A percentile compares a stretch with the other conserved stretches of the same genome.
These are phyloP conservation scores for Kingdonia uniflora DNA, from an alignment of 164 flowering plant genomes.

Conservation along the genomic window DNA sequence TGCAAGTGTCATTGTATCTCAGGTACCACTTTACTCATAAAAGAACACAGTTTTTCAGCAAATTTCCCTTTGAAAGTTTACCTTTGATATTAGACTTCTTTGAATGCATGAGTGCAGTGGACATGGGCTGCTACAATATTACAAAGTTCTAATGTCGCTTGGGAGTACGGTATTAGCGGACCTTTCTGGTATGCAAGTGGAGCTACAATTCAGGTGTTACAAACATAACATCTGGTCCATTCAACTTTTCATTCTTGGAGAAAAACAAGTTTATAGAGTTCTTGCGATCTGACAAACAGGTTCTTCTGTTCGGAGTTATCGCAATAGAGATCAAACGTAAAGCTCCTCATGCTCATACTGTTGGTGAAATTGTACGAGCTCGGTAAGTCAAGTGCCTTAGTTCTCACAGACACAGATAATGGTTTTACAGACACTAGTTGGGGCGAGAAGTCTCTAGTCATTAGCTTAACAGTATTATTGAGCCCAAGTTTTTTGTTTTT, in stretches of 20 bases:
- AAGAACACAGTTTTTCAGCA: too few species aligned
- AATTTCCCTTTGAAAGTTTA: too few species aligned
- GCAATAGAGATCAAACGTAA: conserved; percentile 97
- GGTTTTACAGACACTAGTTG: too few species aligned
- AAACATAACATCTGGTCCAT: neutral
- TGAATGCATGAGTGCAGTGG: conserved; percentile 52
- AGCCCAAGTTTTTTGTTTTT: neutral
- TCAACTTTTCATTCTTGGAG: neutral
- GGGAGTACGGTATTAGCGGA: conserved; percentile 94
- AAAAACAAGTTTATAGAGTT: neutral
- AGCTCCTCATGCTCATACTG: conserved; percentile 94
- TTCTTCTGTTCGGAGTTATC: conserved; percentile 86
- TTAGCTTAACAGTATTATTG: too few species aligned
- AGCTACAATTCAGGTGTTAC: conserved; percentile 75
- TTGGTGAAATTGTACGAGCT: conserved; percentile 89
- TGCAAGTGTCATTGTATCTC: conserved; percentile 93
- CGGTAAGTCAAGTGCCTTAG: conserved; percentile 30
- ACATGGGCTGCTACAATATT: conserved; percentile 98
- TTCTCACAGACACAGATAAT: too few species aligned
- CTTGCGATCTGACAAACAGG: conserved; percentile 25
- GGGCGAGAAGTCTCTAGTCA: too few species aligned
- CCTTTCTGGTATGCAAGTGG: conserved; percentile 99
- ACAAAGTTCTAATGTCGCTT: conserved; percentile 96
- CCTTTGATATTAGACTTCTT: too few species aligned
- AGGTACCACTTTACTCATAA: conserved; percentile 34